Percentiles rank a stretch among this genome's conserved stretches.
Evolutionary conservation across 768 basidiomycete species (phyloP).

Genomic region (Sporobolomyces roseus): DNA sequence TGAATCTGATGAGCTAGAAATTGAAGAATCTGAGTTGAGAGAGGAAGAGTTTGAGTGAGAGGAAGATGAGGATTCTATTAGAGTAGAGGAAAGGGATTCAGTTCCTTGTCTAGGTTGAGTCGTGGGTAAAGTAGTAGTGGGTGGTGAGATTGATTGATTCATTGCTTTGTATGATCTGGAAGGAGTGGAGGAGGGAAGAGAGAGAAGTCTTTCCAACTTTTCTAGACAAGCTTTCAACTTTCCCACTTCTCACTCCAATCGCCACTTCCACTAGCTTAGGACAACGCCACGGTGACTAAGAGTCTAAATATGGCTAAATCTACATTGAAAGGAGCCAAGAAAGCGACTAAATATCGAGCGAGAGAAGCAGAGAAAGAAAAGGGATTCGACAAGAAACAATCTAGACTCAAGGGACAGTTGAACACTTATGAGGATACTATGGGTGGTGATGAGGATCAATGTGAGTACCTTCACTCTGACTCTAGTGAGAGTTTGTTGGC

Average conservation of each 20-base stretch:
- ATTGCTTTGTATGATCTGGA: too few species aligned
- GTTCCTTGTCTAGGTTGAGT: too few species aligned
- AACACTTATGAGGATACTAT: conserved; percentile 26
- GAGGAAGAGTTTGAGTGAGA: conserved; percentile 4
- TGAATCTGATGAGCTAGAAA: conserved; percentile 44
- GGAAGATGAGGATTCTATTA: conserved; percentile 6
- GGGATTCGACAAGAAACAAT: conserved; percentile 8
- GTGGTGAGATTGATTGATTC: too few species aligned
- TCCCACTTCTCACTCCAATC: background rate
- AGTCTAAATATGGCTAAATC: conserved; percentile 5
- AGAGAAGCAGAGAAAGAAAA: conserved; percentile 1
- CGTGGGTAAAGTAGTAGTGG: too few species aligned
- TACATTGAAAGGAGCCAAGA: conserved; percentile 24
- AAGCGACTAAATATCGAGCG: conserved; percentile 31
- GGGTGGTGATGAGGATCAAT: conserved; percentile 36
- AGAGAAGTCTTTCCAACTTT: background rate
- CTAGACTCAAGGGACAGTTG: background rate
- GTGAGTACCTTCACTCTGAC: background rate
- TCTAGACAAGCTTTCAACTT: background rate
- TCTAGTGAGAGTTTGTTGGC: background rate
- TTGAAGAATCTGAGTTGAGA: conserved; percentile 3
- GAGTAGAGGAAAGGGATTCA: too few species aligned
- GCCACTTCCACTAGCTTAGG: background rate
- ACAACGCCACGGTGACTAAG: background rate
- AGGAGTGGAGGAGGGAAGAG: too few species aligned